Evolutionary conservation across 148 eudicot species (phyloP).

Genomic region (Euryodendron excelsum): DNA sequence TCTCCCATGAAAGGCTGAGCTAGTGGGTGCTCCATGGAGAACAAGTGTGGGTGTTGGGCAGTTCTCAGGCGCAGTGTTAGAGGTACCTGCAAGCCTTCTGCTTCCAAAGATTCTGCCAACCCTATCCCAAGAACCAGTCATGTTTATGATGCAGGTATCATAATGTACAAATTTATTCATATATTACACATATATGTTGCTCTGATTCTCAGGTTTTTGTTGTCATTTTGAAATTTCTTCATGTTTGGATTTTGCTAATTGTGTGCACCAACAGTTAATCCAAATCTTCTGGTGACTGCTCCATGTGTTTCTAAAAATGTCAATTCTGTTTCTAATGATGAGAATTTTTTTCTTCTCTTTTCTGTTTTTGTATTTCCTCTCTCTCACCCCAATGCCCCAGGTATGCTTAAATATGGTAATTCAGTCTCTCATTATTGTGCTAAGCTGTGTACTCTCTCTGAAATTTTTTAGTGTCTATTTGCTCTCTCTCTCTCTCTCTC

Average conservation of each 20-base stretch:
- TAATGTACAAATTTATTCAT: neutral
- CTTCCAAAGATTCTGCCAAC: slow-evolving; percentile 50
- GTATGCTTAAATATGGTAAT: neutral
- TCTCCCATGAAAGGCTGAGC: slow-evolving; percentile 20
- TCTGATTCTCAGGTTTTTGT: neutral
- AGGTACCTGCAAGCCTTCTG: slow-evolving; percentile 42
- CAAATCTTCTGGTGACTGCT: neutral
- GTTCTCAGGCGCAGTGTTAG: slow-evolving; percentile 52
- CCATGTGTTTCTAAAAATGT: neutral
- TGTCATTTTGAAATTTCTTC: neutral
- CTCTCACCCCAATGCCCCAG: neutral
- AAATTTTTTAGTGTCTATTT: no score
- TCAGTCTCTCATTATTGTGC: no score
- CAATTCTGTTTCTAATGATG: neutral
- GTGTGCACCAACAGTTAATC: neutral
- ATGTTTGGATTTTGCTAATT: neutral
- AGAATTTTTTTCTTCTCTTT: no score
- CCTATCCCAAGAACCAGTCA: slow-evolving; percentile 69
- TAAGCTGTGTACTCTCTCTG: neutral
- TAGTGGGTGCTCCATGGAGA: slow-evolving; percentile 38
- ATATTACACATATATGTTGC: neutral
- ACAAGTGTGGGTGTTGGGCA: slow-evolving; percentile 86
- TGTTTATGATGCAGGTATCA: slow-evolving; percentile 91
- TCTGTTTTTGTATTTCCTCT: neutral
- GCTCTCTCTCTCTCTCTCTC: no score